phyloP scores from a whole-genome alignment of 164 flowering plant species.

The Piper betle region DNA sequence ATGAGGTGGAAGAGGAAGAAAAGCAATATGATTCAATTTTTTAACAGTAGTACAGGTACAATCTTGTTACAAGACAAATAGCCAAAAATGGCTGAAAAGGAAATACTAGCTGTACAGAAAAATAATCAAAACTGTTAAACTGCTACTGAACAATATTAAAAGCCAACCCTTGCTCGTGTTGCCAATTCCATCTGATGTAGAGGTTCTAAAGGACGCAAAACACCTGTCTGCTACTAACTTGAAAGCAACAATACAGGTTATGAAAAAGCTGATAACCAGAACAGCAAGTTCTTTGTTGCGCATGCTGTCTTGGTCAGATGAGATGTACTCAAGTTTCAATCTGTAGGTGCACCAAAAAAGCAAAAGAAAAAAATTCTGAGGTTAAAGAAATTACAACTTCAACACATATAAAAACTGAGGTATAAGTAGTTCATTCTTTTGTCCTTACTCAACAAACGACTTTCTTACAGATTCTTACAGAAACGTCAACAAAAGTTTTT shows the following conservation, averaged over 20 bases:
- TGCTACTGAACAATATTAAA: slow-evolving; percentile 40
- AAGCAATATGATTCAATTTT: too few species aligned
- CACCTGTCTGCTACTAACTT: slow-evolving; percentile 34
- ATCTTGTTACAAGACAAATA: not conserved
- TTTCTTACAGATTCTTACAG: too few species aligned
- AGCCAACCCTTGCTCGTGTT: slow-evolving; percentile 48
- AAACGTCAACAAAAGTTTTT: too few species aligned
- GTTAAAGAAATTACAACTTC: too few species aligned
- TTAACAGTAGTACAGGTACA: not conserved
- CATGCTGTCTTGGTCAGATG: slow-evolving; percentile 35
- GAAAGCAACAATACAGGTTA: slow-evolving; percentile 33
- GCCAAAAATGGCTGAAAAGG: not conserved
- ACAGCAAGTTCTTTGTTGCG: slow-evolving; percentile 56
- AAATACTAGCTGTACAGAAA: slow-evolving; percentile 25
- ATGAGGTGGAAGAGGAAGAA: too few species aligned
- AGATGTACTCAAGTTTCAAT: slow-evolving; percentile 36
- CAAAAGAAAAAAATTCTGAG: too few species aligned
- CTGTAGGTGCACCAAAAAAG: slow-evolving; percentile 20
- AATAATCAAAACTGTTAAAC: slow-evolving; percentile 34
- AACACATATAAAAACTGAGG: too few species aligned
- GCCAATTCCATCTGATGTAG: slow-evolving; percentile 13
- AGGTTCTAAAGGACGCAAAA: slow-evolving; percentile 16
- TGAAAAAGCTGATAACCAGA: slow-evolving; percentile 37
- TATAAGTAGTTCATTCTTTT: too few species aligned
- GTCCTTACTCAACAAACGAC: too few species aligned